phyloP scores from a whole-genome alignment of 306 rosid genomes.

The Dryas drummondii region DNA sequence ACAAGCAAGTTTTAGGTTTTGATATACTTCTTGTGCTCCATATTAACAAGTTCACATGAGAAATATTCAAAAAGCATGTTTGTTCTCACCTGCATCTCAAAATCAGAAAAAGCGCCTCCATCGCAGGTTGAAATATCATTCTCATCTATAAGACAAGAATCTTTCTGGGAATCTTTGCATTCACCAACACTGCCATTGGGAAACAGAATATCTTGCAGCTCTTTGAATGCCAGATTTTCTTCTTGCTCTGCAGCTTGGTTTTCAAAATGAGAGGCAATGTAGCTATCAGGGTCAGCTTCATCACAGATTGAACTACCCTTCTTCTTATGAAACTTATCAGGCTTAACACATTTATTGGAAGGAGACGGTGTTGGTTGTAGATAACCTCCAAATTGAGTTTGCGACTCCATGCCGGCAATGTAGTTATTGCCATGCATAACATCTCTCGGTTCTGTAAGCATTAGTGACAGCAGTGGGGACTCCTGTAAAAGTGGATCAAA shows the following conservation, averaged over 20 bases:
- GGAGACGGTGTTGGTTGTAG: slow-evolving; percentile 6
- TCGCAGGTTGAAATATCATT: background rate
- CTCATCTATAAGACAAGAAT: background rate
- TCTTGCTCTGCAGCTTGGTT: slow-evolving; percentile 10
- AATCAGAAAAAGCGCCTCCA: slow-evolving; percentile 11
- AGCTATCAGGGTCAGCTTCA: slow-evolving; percentile 21
- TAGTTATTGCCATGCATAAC: background rate
- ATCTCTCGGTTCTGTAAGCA: background rate
- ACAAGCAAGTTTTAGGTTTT: slow-evolving; percentile 9
- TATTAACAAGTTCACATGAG: background rate
- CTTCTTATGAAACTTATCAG: slow-evolving; percentile 5
- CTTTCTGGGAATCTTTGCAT: background rate
- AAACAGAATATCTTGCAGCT: slow-evolving; percentile 8
- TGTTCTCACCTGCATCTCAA: background rate
- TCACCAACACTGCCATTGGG: background rate
- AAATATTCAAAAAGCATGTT: background rate
- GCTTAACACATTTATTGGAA: background rate
- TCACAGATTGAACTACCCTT: background rate
- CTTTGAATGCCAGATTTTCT: background rate
- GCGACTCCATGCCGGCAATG: slow-evolving; percentile 6
- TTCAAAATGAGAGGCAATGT: slow-evolving; percentile 15
- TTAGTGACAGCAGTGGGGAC: background rate
- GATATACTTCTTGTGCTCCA: slow-evolving; percentile 6
- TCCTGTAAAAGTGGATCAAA: background rate
- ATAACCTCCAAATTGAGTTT: background rate